phyloP scores from a whole-genome alignment of 306 rosid genomes.

The Sechiopsis laciniata region DNA sequence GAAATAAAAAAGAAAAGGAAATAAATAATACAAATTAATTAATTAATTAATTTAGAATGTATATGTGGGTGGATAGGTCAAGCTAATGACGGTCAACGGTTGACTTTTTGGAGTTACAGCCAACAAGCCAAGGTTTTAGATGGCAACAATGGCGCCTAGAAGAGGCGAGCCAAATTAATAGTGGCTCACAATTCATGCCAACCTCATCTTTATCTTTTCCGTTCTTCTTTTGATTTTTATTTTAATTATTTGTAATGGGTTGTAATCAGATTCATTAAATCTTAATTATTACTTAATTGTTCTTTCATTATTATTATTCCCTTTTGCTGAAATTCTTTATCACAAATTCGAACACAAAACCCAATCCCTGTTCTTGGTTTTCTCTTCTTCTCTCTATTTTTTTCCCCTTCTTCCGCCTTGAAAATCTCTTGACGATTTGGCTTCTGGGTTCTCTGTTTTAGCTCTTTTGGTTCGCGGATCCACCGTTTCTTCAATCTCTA shows the following conservation, averaged over 20 bases:
- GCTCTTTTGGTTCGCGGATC: background rate
- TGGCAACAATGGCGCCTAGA: constrained; percentile 5
- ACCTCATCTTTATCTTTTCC: constrained; percentile 1
- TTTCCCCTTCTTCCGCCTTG: too few relatives aligned
- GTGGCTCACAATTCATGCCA: constrained; percentile 5
- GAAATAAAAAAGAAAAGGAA: background rate
- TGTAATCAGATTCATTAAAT: constrained; percentile 5
- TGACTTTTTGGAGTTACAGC: background rate
- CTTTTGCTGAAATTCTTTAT: background rate
- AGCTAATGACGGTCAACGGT: background rate
- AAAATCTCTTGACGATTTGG: background rate
- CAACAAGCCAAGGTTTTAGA: background rate
- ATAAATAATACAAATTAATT: background rate
- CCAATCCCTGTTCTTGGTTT: background rate
- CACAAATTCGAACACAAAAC: constrained; percentile 15
- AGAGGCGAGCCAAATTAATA: constrained; percentile 13
- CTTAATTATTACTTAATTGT: background rate
- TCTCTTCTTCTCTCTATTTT: background rate
- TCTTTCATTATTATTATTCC: background rate
- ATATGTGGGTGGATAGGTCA: constrained; percentile 6
- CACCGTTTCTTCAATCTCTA: background rate
- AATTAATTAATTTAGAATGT: background rate
- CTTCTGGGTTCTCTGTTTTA: constrained; percentile 3
- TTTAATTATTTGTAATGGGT: constrained; percentile 6
- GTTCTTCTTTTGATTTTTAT: background rate